Evolutionary conservation across 2,329 filamentous ascomycete species (phyloP), one percentile per base, ranked within the genome.

Genomic region (Dendryphion nanum): DNA sequence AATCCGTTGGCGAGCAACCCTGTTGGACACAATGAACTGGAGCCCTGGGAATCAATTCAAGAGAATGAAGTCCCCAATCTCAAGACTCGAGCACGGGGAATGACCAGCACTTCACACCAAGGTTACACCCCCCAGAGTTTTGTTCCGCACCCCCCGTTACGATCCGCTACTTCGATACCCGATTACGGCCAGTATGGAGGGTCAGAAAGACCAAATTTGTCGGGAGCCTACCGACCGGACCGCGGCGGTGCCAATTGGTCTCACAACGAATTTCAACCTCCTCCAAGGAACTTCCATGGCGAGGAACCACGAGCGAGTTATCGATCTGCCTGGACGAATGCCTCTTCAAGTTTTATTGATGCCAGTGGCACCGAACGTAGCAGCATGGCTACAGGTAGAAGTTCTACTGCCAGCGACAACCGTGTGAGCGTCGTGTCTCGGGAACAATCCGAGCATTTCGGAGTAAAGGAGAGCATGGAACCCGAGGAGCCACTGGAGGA

Each of bases 301-400:
- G 63, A 66, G 28, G 72, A 75, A 42, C 61, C 75, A 17, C 72
- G 81, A 17, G 73, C 76, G 12, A 83, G 80, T 45, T 74, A 78
- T 47, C 74, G 79, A 37, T 84, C 81, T 3, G 76, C 72, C 18
- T 66, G 79, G 59, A 84, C 81, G 3, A 78, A 66, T 42, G 62
- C 71, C 3, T 73, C 73, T 38, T 83, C 79, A 13, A 82, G 78
- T 54, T 66, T 74, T 28, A 66, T 77, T 35, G 76, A 77, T 30
- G 57, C 71, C 5, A 78, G 76, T 45, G 77, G 77, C n/a, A 94
- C 88, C 1, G 87, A 91, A 58, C 78, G 87, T 44, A 94, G 87
- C 63, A 95, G 89, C 57, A 75, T 93, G 34, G 64, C 84, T 47
- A 93, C 89, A 3, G 89, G 86, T 51, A 80, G 81, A 43, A 94